Evolutionary conservation across 768 basidiomycete species (phyloP), one percentile per base, ranked within the genome.

Genomic region (Mycena kentingensis): DNA sequence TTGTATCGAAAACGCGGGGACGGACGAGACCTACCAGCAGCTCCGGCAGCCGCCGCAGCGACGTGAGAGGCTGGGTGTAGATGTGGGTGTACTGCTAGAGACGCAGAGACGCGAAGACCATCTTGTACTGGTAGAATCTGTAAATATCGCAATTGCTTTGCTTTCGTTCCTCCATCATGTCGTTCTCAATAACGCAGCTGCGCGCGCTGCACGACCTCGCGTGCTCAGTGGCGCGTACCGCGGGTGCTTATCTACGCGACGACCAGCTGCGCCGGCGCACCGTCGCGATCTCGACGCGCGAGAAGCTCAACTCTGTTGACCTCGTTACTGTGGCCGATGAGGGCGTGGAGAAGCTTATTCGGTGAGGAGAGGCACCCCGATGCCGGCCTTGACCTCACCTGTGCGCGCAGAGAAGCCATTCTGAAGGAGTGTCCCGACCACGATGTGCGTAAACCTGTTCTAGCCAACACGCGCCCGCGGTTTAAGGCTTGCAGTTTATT

Each of bases 251-350:
- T 28, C 46, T 62, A 24, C 51, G 62, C 12, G 58, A 59, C 18
- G 62, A 62, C 22, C 63, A 62, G 35, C 39, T 60, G n/a, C 62
- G 60, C n/a, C 55, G 64, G 26, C 53, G 56, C 32, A 60, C 38
- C 25, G 25, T 55, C 2, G 31, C 57, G 4, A 49, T 60, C 10
- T 21, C 49, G 3, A 52, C 63, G n/a, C 42, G 49, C 27, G 63
- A 66, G 47, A 64, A 64, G 41, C 52, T 64, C 35, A 64, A 63
- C 41, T 58, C 64, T 2, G 64, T 65, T 13, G 64, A 65, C 44
- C 61, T 65, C 12, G 64, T 65, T 18, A 63, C 64, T 18, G 58
- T 47, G 4, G 58, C 63, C 3, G 64, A 65, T 54, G 54, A 60
- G 29, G 51, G 54, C 19, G 61, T 64, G 29, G 64, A 65, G 54